Conservation (phyloP, 2,329 filamentous ascomycete genomes). For the Diaporthe citriasiana region DNA sequence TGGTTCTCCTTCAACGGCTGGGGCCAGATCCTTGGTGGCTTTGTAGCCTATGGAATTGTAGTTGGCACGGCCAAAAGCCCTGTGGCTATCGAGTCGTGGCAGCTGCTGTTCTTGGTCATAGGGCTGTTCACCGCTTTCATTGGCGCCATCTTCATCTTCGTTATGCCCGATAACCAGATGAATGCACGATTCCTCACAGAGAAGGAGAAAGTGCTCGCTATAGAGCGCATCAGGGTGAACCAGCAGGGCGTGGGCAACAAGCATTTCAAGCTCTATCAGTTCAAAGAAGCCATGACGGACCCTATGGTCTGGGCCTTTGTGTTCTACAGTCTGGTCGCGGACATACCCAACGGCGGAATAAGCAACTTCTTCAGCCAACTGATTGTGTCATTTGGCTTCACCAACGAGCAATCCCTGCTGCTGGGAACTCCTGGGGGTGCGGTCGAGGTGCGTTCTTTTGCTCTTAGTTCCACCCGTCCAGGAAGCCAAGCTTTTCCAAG, state of each 20-base stretch:
- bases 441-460: constrained; percentile 68
- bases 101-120: constrained; percentile 70
- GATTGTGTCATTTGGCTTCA: constrained; percentile 73
- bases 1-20: constrained; percentile 74
- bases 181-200: constrained; percentile 64
- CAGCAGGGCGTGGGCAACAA: constrained; percentile 79
- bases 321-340: constrained; percentile 51
- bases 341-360: constrained; percentile 55
- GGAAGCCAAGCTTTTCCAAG: constrained; percentile 46
- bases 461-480: not conserved
- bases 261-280: constrained; percentile 75
- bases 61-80: constrained; percentile 62
- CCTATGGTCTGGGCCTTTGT: constrained; percentile 56
- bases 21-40: constrained; percentile 57
- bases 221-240: constrained; percentile 71
- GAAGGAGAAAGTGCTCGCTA: constrained; percentile 68
- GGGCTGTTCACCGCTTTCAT: constrained; percentile 65
- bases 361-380: constrained; percentile 58
- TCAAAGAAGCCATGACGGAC: constrained; percentile 57
- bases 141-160: constrained; percentile 63
- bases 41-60: constrained; percentile 58
- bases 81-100: constrained; percentile 72
- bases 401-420: constrained; percentile 71
- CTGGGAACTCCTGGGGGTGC: constrained; percentile 76
- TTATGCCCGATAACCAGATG: constrained; percentile 60